These are phyloP conservation scores for Microdochium paspali DNA, from an alignment of 2,329 filamentous ascomycete species.

Conservation along the genomic window DNA sequence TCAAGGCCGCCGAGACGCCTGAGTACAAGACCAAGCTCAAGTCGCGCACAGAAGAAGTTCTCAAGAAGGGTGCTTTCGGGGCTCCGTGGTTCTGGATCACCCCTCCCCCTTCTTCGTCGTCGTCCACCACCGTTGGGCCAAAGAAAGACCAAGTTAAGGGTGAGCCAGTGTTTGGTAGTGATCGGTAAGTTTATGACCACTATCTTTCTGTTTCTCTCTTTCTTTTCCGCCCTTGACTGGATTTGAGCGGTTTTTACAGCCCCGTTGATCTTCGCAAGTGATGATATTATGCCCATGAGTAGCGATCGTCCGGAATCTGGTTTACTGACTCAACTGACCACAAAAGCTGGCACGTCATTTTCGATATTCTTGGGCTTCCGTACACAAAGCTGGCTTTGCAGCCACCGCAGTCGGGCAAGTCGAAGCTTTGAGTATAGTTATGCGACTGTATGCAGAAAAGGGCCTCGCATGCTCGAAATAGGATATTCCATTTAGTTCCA, in stretches of 20 bases:
- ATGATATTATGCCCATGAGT: too few relatives aligned
- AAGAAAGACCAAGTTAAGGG: slow-evolving; percentile 39
- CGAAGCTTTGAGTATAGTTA: slow-evolving; percentile 22
- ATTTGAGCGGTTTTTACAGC: too few relatives aligned
- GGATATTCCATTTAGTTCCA: too few relatives aligned
- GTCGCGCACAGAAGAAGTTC: slow-evolving; percentile 47
- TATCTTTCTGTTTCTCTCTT: neutral
- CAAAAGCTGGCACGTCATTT: slow-evolving; percentile 59
- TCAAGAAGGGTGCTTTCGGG: slow-evolving; percentile 63
- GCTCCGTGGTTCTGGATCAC: slow-evolving; percentile 67
- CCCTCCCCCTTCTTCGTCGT: neutral
- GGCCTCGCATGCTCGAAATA: too few relatives aligned
- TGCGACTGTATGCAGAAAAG: too few relatives aligned
- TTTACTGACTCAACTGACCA: too few relatives aligned
- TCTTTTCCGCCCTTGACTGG: neutral
- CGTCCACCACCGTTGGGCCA: too few relatives aligned
- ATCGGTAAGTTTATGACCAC: slow-evolving; percentile 35
- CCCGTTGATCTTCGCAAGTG: too few relatives aligned
- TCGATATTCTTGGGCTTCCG: slow-evolving; percentile 53
- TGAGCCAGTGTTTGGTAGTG: slow-evolving; percentile 71
- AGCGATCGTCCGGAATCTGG: too few relatives aligned
- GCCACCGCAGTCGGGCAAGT: slow-evolving; percentile 13
- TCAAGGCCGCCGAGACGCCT: slow-evolving; percentile 38
- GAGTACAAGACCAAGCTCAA: slow-evolving; percentile 37
- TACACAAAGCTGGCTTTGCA: slow-evolving; percentile 43